A percentile compares a stretch with the other conserved stretches of the same genome.
Evolutionary conservation across 2,329 filamentous ascomycete species (phyloP).

Genomic region (Elsinoe necatrix): DNA sequence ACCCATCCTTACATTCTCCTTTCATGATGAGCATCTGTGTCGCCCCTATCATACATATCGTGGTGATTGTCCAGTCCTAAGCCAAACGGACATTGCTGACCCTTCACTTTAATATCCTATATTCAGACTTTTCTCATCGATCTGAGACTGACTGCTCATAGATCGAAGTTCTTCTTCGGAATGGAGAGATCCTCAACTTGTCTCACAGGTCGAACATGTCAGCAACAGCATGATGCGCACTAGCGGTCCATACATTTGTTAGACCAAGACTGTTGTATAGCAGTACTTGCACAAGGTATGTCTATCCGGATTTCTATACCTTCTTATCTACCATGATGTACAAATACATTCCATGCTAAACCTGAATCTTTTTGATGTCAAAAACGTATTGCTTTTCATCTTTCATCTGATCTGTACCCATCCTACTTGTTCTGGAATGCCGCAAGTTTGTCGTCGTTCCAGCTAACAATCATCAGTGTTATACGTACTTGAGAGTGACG

Average conservation of each 20-base stretch:
- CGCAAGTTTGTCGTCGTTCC: constrained; percentile 46
- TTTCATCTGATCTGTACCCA: constrained; percentile 58
- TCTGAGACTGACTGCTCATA: too few relatives aligned
- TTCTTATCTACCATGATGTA: constrained; percentile 51
- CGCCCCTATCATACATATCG: constrained; percentile 53
- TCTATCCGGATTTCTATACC: not conserved
- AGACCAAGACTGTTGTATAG: too few relatives aligned
- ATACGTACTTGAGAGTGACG: not conserved
- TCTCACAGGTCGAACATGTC: too few relatives aligned
- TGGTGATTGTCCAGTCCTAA: constrained; percentile 55
- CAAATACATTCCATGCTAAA: constrained; percentile 68
- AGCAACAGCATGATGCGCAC: too few relatives aligned
- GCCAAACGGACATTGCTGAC: constrained; percentile 47
- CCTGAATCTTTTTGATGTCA: constrained; percentile 61
- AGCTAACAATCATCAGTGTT: constrained; percentile 31
- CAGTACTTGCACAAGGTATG: not conserved
- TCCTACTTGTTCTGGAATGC: constrained; percentile 42
- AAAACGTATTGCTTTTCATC: constrained; percentile 69
- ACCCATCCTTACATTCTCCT: not conserved
- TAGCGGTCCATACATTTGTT: too few relatives aligned
- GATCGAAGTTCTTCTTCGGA: too few relatives aligned
- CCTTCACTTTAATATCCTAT: constrained; percentile 15
- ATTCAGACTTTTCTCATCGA: not conserved
- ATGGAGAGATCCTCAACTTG: too few relatives aligned
- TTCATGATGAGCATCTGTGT: constrained; percentile 47